Base-by-base conservation (phyloP, 108 stramenopile species). In the Ochromonas danica region DNA sequence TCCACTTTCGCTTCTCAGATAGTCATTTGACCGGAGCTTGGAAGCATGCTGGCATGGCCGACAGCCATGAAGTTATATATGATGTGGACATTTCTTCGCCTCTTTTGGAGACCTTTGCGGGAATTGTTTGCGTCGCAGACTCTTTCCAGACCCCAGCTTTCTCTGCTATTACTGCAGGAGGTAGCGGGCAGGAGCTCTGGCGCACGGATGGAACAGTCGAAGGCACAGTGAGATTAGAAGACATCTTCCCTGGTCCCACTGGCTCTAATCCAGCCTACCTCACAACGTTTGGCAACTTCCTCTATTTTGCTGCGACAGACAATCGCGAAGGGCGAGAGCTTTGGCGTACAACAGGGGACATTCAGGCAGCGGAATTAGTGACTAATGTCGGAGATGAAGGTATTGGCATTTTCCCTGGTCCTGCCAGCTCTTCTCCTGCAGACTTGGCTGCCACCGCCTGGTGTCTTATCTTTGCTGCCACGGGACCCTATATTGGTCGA, bases 181-280 rank as follows among this genome's bases (percentile, higher is more conserved):
- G n/a, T n/a, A n/a, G n/a, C n/a, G n/a, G n/a, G n/a, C 39, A 38
- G 38, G 85, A 84, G 82, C 84, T 86, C 42, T 85, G 85, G 83
- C 78, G 81, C 43, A 81, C 85, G 41, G 85, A 85, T 70, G 85
- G 83, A 39, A 40, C 61, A 1, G 38, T 62, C 43, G 78, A 33
- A 40, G 85, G 81, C 38, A 81, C 83, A 2, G 25, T 38, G 30
- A 80, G 81, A 1, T 57, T 85, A 17, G 80, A 79, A 25, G 79
- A 80, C 41, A 17, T 83, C 6, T 30, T 43, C 28, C 1, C 27
- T 0, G 83, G 72, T 41, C 62, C 77, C 40, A n/a, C 57, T 0
- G 43, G 39, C 45, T 70, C 82, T 40, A 17, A 1, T 61, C 84
- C 84, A 28, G 39, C 27, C 35, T 77, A 40, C 31, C 79, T 83